These are phyloP conservation scores for Penicillium malachiteum DNA, from an alignment of 495 filamentous ascomycete species.

Conservation along the genomic window DNA sequence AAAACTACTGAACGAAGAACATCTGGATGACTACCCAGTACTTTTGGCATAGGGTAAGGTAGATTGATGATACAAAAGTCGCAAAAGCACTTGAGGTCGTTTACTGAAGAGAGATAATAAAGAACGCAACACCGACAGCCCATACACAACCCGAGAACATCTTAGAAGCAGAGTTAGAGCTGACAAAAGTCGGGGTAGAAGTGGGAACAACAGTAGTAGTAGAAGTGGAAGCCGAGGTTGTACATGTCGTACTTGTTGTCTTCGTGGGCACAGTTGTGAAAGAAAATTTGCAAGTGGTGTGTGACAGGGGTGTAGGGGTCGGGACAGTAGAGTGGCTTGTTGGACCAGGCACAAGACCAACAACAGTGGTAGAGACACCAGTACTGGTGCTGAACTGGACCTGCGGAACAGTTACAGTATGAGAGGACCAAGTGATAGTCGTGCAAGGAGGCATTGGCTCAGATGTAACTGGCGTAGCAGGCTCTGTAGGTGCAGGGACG, in stretches of 20 bases:
- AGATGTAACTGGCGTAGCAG: conserved; percentile 2
- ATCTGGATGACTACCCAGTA: no score
- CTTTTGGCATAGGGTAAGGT: no score
- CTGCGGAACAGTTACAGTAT: conserved; percentile 68
- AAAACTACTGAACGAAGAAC: no score
- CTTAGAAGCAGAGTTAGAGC: not conserved
- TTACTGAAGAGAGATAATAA: conserved; percentile 2
- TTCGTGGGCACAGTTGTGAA: not conserved
- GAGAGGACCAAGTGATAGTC: conserved; percentile 59
- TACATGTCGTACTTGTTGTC: not conserved
- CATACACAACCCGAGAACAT: not conserved
- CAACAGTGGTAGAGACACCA: conserved; percentile 27
- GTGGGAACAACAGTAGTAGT: not conserved
- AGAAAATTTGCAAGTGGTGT: not conserved
- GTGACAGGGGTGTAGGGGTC: not conserved
- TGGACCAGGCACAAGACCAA: conserved; percentile 18
- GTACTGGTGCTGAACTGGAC: conserved; percentile 64
- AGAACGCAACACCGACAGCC: conserved; percentile 2
- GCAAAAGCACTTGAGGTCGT: no score
- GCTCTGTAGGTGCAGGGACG: conserved; percentile 23
- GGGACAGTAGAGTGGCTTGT: not conserved
- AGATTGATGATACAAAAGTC: no score
- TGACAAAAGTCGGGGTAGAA: not conserved
- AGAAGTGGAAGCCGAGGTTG: not conserved
- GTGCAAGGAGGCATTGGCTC: conserved; percentile 49